Evolutionary conservation across 306 rosid genomes (phyloP).

Genomic region (Vicia sativa): DNA sequence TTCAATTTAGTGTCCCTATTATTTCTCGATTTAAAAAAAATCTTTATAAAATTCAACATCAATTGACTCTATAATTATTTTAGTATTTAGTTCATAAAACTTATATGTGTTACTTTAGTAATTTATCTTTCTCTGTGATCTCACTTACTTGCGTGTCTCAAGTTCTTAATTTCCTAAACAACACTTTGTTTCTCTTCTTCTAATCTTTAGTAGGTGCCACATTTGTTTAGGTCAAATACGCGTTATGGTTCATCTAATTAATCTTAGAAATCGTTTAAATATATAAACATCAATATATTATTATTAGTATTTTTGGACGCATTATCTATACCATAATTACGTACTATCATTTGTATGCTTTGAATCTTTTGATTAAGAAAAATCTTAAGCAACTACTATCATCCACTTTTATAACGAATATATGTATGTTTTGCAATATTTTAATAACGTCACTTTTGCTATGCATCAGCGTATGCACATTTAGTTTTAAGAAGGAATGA

Average conservation of each 20-base stretch:
- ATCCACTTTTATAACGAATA: background rate
- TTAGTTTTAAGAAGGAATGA: background rate
- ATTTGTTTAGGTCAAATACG: conserved; percentile 43
- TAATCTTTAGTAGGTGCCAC: conserved; percentile 29
- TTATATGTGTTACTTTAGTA: too few relatives aligned
- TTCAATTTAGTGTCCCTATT: too few relatives aligned
- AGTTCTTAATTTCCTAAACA: conserved; percentile 24
- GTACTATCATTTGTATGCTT: conserved; percentile 3
- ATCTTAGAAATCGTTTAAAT: background rate
- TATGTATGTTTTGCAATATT: background rate
- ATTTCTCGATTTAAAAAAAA: too few relatives aligned
- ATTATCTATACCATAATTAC: conserved; percentile 30
- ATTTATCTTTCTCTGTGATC: conserved; percentile 21
- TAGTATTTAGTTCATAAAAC: too few relatives aligned
- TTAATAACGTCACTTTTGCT: conserved; percentile 20
- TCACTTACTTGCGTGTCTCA: conserved; percentile 40
- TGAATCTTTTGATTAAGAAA: conserved; percentile 14
- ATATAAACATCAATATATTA: background rate
- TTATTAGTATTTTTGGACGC: conserved; percentile 12
- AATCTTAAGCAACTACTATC: conserved; percentile 20
- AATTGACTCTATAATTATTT: too few relatives aligned
- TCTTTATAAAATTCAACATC: too few relatives aligned
- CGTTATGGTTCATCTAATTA: conserved; percentile 47
- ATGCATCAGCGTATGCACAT: background rate
- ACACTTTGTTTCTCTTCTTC: conserved; percentile 28